Evolutionary conservation across 2,329 filamentous ascomycete genomes (phyloP), one percentile per base, ranked within the genome.

Genomic region (Cryphonectria radicalis): DNA sequence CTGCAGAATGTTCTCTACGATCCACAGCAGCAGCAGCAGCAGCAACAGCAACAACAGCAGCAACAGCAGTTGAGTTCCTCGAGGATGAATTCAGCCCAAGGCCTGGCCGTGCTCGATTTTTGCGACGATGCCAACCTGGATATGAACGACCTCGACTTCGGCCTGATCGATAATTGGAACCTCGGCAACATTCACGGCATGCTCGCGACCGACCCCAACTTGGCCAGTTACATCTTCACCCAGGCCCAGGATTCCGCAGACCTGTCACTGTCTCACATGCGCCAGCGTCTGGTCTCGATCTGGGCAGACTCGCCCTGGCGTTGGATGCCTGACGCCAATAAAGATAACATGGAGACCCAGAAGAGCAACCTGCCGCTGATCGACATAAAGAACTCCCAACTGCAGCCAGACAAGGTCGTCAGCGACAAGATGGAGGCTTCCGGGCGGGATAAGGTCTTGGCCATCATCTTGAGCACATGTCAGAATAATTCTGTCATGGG

Each of bases 381-480:
- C 25, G 84, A 85, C 35, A 80, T 79, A 2, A 76, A 79, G 4
- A 80, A 77, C 46, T 77, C 80, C 7, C 79, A 82, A 46, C 79
- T 84, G 25, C 81, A 83, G 57, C 79, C 64, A 75, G 79, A 80
- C 79, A 72, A 78, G 78, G 37, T 85, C 17, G 76, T 85, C 57
- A 76, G 79, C 3, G 84, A 86, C 59, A 84, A 80, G 62, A 75
- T 88, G 25, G 82, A 85, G 40, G 77, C 80, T 35, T 80, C 84
- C 7, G 84, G 82, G 28, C 85, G 90, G 4, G 91, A 93, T 77
- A 86, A 85, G 63, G 85, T 92, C 1, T 81, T 93, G 69, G 89
- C 87, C 14, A 84, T 92, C 71, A 87, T 93, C 1, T 80, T 93
- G 50, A 84, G 85, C 66, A 89, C 86, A 4, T 90, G 87, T 75